Conservation (phyloP, 129 eudicot genomes). For the Daucus carota region DH1_v3.0 NC_030387.2:23720001-23720500, state of each 20-base stretch:
- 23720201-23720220: neutral
- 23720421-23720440: neutral
- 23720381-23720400: neutral
- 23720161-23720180: neutral
- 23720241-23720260: constrained; percentile 85
- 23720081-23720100: constrained; percentile 59
- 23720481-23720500: constrained; percentile 64
- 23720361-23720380: neutral
- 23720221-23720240: neutral
- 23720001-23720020: constrained; percentile 85
- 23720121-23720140: neutral
- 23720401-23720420: neutral
- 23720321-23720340: constrained; percentile 37
- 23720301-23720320: constrained; percentile 65
- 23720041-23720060: constrained; percentile 51
- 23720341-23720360: neutral
- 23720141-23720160: neutral
- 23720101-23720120: constrained; percentile 76
- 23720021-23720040: constrained; percentile 85
- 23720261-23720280: constrained; percentile 75
- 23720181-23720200: neutral
- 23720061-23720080: constrained; percentile 34
- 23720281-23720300: constrained; percentile 70
- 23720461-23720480: constrained; percentile 45
- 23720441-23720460: constrained; percentile 46